Base-by-base conservation (phyloP, 2,329 filamentous ascomycete genomes). In the Penicillium brevicompactum region DNA sequence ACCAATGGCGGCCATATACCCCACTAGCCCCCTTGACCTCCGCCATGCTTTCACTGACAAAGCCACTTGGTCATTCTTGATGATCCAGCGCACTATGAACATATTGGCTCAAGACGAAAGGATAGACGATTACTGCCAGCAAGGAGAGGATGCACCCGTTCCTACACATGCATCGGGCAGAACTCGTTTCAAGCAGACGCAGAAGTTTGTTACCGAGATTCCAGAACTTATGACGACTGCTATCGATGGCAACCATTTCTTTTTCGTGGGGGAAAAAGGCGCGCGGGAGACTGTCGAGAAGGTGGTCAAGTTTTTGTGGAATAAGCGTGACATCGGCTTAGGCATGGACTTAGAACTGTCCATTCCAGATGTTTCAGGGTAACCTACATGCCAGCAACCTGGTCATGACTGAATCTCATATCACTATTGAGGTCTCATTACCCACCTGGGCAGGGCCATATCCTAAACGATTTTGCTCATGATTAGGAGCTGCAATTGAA, bases 191-290 rank as follows among this genome's bases (percentile, higher is more conserved):
- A n/a, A 40, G 22, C 30, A 49, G 4, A 32, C 37, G 22, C 51
- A 53, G 34, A 32, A 49, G 6, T 32, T 57, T 46, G 46, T 59
- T 11, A 42, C 54, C 38, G 45, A 47, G 1, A 42, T 54, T 13
- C 53, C 58, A 4, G 31, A 43, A 4, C 43, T 40, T 13, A 51
- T 58, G 27, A 56, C 53, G 2, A 40, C 27, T 18, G 31, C 13
- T 1, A 42, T 63, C 1, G 16, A 45, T 2, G 63, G 63, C 2
- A 66, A 56, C 46, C 63, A 66, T 55, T 66, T 64, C 37, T 66
- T 66, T 38, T 66, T 64, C 40, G 40, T 65, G 10, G 61, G 63
- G 5, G 56, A 61, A 21, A 44, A 14, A n/a, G 62, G 61, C 3
- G 63, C 63, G 22, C 51, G 51, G 2, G 31, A 57, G 34, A 59